phyloP scores from a whole-genome alignment of 371 early-diverging fungal species.

The Mucor sp. region DNA sequence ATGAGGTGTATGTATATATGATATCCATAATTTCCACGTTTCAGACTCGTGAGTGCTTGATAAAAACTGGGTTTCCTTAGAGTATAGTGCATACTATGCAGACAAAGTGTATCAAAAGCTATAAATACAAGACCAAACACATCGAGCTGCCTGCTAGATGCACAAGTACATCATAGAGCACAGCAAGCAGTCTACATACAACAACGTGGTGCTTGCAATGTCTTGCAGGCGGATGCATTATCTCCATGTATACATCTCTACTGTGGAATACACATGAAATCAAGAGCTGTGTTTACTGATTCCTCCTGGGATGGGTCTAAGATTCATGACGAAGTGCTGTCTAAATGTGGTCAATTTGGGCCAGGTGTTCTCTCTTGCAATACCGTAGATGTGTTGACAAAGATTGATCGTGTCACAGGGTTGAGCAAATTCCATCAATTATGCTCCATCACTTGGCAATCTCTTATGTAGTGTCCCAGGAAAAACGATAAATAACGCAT shows the following conservation, averaged over 20 bases:
- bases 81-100: neutral
- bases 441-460: neutral
- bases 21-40: neutral
- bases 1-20: neutral
- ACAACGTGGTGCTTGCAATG: neutral
- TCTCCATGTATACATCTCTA: neutral
- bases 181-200: neutral
- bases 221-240: neutral
- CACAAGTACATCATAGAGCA: neutral
- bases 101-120: neutral
- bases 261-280: neutral
- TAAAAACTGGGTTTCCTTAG: neutral
- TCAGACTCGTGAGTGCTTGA: neutral
- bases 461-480: neutral
- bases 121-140: neutral
- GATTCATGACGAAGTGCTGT: neutral
- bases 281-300: neutral
- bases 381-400: neutral
- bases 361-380: neutral
- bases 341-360: neutral
- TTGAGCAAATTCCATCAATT: neutral
- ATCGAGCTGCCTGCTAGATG: neutral
- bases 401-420: neutral
- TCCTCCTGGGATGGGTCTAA: neutral
- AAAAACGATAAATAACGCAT: slow-evolving; percentile 10